Evolutionary conservation across 495 filamentous ascomycete species (phyloP).

Genomic region (Copromyces sp.): DNA sequence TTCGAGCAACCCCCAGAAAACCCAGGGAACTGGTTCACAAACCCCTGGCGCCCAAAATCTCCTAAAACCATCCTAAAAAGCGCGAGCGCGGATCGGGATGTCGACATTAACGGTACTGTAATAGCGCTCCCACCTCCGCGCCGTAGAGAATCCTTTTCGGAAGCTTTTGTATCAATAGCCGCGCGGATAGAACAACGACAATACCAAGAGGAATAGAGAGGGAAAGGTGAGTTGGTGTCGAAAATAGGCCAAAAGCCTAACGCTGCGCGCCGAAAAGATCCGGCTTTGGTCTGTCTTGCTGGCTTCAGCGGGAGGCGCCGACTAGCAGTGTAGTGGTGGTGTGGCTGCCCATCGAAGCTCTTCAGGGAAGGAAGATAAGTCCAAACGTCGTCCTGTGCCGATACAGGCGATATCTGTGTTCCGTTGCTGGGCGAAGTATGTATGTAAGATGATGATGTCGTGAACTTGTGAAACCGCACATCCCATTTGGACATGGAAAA

Average conservation of each 20-base stretch:
- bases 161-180: not conserved
- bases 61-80: not conserved
- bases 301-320: not conserved
- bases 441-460: not conserved
- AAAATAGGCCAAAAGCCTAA: not conserved
- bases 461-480: not conserved
- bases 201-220: not conserved
- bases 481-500: not conserved
- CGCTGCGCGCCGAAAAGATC: not conserved
- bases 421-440: not conserved
- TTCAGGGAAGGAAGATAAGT: not conserved
- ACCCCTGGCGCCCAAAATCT: not conserved
- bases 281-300: not conserved
- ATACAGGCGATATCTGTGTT: not conserved
- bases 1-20: not conserved
- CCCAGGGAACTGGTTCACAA: not conserved
- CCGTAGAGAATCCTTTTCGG: not conserved
- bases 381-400: not conserved
- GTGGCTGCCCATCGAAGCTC: not conserved
- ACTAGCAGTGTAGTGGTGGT: not conserved
- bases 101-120: not conserved
- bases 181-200: not conserved
- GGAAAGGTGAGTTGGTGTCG: not conserved
- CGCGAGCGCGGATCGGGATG: not conserved
- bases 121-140: not conserved